phyloP scores from a whole-genome alignment of 805 yeast species.

The Saturnispora mendoncae region DNA sequence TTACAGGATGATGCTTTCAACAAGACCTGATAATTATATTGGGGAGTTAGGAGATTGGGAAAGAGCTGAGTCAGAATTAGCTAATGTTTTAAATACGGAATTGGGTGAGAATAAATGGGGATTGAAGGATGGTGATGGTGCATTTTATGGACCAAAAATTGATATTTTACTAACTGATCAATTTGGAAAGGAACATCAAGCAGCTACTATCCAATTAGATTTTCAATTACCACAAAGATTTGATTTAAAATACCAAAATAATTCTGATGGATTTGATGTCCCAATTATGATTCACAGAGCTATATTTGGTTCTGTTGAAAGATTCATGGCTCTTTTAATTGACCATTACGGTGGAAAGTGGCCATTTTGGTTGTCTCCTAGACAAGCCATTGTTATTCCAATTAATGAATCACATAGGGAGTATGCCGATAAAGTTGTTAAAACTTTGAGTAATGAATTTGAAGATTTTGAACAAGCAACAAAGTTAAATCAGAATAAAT shows the following conservation, averaged over 20 bases:
- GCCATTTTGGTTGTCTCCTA: conserved; percentile 96
- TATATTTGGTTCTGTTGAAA: conserved; percentile 86
- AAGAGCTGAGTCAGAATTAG: conserved; percentile 63
- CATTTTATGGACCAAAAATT: conserved; percentile 92
- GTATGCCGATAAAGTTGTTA: conserved; percentile 43
- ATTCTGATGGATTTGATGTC: conserved; percentile 41
- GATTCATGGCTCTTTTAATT: conserved; percentile 82
- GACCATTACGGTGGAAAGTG: conserved; percentile 89
- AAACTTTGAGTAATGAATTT: conserved; percentile 35
- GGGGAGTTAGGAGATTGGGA: conserved; percentile 79
- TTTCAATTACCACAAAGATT: conserved; percentile 89
- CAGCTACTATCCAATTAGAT: conserved; percentile 92
- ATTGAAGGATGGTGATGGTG: conserved; percentile 90
- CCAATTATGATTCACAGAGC: conserved; percentile 98
- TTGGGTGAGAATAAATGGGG: conserved; percentile 50
- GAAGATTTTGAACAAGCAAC: conserved; percentile 34
- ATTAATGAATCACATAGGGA: conserved; percentile 53
- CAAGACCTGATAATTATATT: conserved; percentile 76
- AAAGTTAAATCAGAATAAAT: conserved; percentile 49
- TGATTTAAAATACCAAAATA: conserved; percentile 55
- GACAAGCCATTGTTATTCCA: conserved; percentile 82
- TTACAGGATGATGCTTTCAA: conserved; percentile 65
- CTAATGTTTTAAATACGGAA: conserved; percentile 44
- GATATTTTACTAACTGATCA: conserved; percentile 80
- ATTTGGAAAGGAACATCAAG: conserved; percentile 75